Evolutionary conservation across 78 protist species (phyloP).

Genomic region (Monosiga brevicollis): DNA sequence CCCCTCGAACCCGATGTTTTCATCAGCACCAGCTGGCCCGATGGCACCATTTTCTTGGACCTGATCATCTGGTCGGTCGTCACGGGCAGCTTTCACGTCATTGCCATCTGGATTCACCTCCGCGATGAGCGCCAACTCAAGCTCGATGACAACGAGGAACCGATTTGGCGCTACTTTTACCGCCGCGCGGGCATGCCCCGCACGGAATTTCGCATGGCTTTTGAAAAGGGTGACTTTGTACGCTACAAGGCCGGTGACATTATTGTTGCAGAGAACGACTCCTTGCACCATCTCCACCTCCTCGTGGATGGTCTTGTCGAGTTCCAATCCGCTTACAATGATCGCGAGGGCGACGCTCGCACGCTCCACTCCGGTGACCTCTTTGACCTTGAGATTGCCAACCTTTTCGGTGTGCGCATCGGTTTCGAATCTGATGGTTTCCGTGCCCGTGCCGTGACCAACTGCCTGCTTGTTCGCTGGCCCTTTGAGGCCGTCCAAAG

Average conservation of each 20-base stretch:
- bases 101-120: background rate
- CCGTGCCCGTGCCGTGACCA: background rate
- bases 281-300: background rate
- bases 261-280: background rate
- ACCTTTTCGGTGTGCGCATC: background rate
- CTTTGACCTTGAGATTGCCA: background rate
- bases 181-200: conserved; percentile 9
- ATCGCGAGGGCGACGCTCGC: background rate
- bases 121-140: background rate
- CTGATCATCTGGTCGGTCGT: background rate
- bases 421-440: background rate
- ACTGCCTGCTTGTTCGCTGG: background rate
- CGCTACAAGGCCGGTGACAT: background rate
- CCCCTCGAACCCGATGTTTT: background rate
- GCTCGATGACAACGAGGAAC: background rate
- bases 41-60: background rate
- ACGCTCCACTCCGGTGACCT: background rate
- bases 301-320: background rate
- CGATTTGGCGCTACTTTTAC: conserved; percentile 1
- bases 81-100: background rate
- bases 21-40: no score
- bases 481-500: background rate
- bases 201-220: background rate
- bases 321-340: background rate
- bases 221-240: background rate